Base-by-base conservation (phyloP, 305 asterid genomes). In the Rubia balearica region DNA sequence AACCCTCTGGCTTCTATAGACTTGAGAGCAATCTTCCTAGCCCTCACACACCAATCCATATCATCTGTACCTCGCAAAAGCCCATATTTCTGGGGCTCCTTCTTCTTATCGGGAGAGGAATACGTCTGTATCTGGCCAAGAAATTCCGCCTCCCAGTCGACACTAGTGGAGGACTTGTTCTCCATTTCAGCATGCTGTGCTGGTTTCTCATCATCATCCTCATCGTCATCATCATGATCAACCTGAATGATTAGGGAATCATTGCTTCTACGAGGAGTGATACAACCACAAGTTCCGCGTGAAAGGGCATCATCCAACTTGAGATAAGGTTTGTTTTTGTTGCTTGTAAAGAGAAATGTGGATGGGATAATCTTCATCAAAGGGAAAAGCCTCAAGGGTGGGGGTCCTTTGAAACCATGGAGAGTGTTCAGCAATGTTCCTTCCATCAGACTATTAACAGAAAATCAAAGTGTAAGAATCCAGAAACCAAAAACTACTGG, bases 21-120 rank as follows among this genome's bases (percentile, higher is more conserved):
- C 81, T 86, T 86, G 76, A 93, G 82, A 62, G 97, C 98, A 71
- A 84, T 81, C 79, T 88, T 93, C 80, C 98, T 78, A 74, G 98
- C 98, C 86, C 87, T 87, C 65, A 89, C 88, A 78, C 98, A 93
- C 98, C 98, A 93, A 36, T 87, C 96, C 97, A 86, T 90, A 30
- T 74, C 69, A 73, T 79, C 88, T 16, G 68, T 79, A 65, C 83
- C 88, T 75, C 51, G 76, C 55, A 89, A 78, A 70, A 85, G 65
- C 81, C 90, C 85, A 7, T 92, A 84, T 5, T 83, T 76, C 2
- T 71, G 84, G 65, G 76, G 82, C 65, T 78, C 81, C 73, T 83
- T 85, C 73, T 60, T 77, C 88, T 84, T 89, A 61, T 68, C 69
- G 45, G 88, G 72, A 62, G 88, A 74, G 70, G 77, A 73, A 45